Evolutionary conservation across 116 monocot genomes (phyloP), one percentile per base, ranked within the genome.

Genomic region (Papilionanthe hybrid): DNA sequence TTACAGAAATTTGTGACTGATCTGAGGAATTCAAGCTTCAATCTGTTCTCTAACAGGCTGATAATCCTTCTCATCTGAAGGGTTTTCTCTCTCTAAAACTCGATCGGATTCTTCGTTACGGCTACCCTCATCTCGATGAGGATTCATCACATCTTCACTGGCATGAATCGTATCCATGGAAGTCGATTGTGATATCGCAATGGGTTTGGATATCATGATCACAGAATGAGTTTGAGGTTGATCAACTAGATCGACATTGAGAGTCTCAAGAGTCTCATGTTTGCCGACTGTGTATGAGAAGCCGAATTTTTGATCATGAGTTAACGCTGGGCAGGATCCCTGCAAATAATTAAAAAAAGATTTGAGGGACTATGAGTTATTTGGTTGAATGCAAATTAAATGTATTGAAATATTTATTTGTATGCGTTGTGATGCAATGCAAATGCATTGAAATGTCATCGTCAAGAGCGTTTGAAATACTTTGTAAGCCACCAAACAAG

Each of bases 291-390:
- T 44, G 78, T 92, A 97, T 42, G 89, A 89, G 83, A 97, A 82
- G 23, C 97, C 97, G 77, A 83, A 92, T 73, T 91, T 97, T 83
- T 94, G 97, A 4, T 84, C 85, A 84, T 97, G 97, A 49, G 89
- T 86, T 75, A 97, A 82, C 57, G 91, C 92, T 66, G 84, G 88
- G 72, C 94, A 94, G 5, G 73, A 78, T 6, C 94, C 92, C 97
- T 97, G 81, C 45, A 60, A 72, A 27, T 15, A 5, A 37, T 65
- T 65, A 53, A 53, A 17, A n/a, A 53, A 53, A 4, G 53, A 17
- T 32, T 53, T 0, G 15, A 53, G 12, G 53, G 53, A 53, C 15
- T 53, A 15, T 17, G 53, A 53, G 15, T 4, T 17, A 53, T 0
- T 53, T 15, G 4, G 15, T 53, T 53, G 53, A 15, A 53, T 53